Base-by-base conservation (phyloP, 768 basidiomycete genomes). In the Arthromyces matolae region DNA sequence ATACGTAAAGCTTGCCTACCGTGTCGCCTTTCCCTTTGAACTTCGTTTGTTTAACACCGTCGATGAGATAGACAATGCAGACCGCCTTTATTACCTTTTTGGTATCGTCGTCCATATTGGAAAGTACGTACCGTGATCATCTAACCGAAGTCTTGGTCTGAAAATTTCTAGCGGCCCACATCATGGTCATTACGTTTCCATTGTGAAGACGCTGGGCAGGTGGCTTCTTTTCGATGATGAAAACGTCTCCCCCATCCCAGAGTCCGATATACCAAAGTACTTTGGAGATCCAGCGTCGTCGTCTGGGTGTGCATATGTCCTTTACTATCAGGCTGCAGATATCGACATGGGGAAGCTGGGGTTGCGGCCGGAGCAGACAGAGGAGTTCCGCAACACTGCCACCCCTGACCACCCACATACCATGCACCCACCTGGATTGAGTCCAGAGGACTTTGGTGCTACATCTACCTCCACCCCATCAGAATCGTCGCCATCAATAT, bases 91-190 rank as follows among this genome's bases (percentile, higher is more conserved):
- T 70, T 84, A 90, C 64, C 79, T 99, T 22, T 97, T 94, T 64
- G 93, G 91, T 12, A 91, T 98, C 49, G 94, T 99, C 27, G 92
- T 99, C n/a, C 96, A 99, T 68, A 94, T 99, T 54, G 96, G 96
- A 78, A 89, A 82, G 94, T 95, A 67, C 62, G 91, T 83, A 6
- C 19, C 5, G 8, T 13, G 14, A 31, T 10, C 19, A 20, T 18
- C 6, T 23, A 19, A 31, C 38, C 7, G 14, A 28, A 8, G 14
- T 24, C 28, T 42, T 47, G 52, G 50, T 38, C 51, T 57, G 23
- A 38, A 23, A 32, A 52, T 54, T 33, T 45, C 23, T 53, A 96
- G 94, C 59, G 95, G 95, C 5, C 93, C 93, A n/a, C 88, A 96
- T 63, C 96, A 98, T 59, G 96, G 96, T 1, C 96, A 99, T 71